Evolutionary conservation across 768 basidiomycete genomes (phyloP), one percentile per base, ranked within the genome.

Genomic region (Kwoniella botswanensis): DNA sequence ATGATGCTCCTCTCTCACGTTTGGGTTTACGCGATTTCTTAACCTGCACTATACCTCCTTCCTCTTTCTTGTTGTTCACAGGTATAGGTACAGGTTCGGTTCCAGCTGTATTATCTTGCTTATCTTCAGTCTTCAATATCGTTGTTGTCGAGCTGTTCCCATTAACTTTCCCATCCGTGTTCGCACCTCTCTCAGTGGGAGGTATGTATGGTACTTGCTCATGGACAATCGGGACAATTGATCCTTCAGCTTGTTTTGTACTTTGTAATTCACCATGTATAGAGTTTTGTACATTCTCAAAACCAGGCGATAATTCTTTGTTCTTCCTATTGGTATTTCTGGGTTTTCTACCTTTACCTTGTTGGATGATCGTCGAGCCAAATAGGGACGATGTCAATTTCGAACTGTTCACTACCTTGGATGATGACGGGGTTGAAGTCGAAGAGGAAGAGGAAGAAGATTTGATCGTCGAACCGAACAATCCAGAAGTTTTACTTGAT

Each of bases 161-260:
- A 18, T 52, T 43, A 15, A 60, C 13, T 12, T 35, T 42, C 9
- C 26, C 22, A 29, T 42, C 50, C 54, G 41, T 24, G 22, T n/a
- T 82, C 21, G 78, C 66, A 61, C 78, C 79, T 22, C 93, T 88
- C 76, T 89, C 87, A 0, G 88, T 83, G 1, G 88, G 87, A 58
- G 93, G 93, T 10, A 95, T 86, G 73, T 90, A 95, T 0, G 93
- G 89, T 7, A 94, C 88, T 82, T 93, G 92, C 44, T 88, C 87
- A 64, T 70, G 65, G 7, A 61, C 18, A 29, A 29, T 50, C 3
- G 71, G 65, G 7, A 61, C 18, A 29, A 29, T 50, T 2, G 44
- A 9, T 24, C 62, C 65, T 5, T 41, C 26, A 7, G 13, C 54
- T 15, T 43, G 13, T 18, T 52, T 57, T 13, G 62, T 52, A 21